A percentile compares a stretch with the other conserved stretches of the same genome.
phyloP scores from a whole-genome alignment of 352 stramenopile genomes.

The Plasmopara viticola region DNA sequence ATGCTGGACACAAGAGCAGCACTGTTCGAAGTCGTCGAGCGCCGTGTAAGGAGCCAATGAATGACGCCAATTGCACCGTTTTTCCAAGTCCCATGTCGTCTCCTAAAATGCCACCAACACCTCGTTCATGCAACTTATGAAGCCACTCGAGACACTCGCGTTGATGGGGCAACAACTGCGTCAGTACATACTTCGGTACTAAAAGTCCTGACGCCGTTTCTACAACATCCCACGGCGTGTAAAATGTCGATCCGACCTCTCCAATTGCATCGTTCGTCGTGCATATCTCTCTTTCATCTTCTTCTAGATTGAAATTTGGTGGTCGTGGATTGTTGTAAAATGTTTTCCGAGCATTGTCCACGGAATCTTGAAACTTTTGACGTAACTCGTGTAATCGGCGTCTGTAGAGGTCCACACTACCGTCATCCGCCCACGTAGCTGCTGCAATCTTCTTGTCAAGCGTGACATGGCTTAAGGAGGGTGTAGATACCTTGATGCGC shows the following conservation, averaged over 20 bases:
- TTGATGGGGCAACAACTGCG: conserved; percentile 91
- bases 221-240: conserved; percentile 42
- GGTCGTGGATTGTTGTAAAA: conserved; percentile 39
- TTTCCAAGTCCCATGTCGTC: conserved; percentile 97
- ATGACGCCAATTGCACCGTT: conserved; percentile 91
- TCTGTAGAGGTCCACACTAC: conserved; percentile 13
- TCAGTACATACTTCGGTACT: conserved; percentile 64
- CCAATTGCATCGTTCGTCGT: conserved; percentile 7
- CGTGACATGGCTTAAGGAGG: conserved; percentile 2
- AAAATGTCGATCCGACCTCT: conserved; percentile 22
- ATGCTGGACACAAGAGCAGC: conserved; percentile 93
- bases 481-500: background rate
- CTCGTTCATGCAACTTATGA: conserved; percentile 93
- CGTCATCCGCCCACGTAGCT: conserved; percentile 40
- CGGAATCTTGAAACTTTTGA: conserved; percentile 19
- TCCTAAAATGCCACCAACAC: conserved; percentile 94
- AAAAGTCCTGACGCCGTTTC: conserved; percentile 61
- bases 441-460: conserved; percentile 21
- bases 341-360: conserved; percentile 19
- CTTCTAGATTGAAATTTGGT: conserved; percentile 2
- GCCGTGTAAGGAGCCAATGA: conserved; percentile 68
- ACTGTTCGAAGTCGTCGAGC: conserved; percentile 55
- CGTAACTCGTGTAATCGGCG: conserved; percentile 31
- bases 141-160: conserved; percentile 95
- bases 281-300: conserved; percentile 9